Evolutionary conservation across 2,329 filamentous ascomycete genomes (phyloP).

Genomic region (Cordyceps militaris): DNA sequence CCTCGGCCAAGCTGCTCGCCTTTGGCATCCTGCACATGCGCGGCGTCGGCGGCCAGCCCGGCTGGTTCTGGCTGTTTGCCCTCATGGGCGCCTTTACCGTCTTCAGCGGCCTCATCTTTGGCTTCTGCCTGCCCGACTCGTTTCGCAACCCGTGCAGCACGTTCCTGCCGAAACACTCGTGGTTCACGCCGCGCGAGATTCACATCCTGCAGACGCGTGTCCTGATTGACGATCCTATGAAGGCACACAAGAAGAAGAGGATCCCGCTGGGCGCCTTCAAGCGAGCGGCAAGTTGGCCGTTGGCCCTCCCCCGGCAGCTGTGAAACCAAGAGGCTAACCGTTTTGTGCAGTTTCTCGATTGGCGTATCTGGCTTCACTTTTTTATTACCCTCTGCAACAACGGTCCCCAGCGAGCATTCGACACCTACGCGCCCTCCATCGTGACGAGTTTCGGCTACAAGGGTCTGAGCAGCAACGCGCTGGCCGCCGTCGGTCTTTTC

Average conservation of each 20-base stretch:
- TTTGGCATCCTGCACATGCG: slow-evolving; percentile 43
- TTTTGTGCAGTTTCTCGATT: slow-evolving; percentile 35
- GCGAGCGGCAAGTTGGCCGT: slow-evolving; percentile 28
- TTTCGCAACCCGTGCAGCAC: slow-evolving; percentile 36
- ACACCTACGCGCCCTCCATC: slow-evolving; percentile 48
- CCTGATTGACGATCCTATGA: slow-evolving; percentile 36
- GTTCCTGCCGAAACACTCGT: slow-evolving; percentile 28
- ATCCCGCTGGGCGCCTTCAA: slow-evolving; percentile 39
- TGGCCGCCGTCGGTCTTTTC: slow-evolving; percentile 48
- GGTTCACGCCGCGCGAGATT: slow-evolving; percentile 33
- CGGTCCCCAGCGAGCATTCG: slow-evolving; percentile 39
- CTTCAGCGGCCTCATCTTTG: slow-evolving; percentile 33
- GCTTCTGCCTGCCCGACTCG: slow-evolving; percentile 37
- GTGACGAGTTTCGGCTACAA: slow-evolving; percentile 46
- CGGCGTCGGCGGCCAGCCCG: slow-evolving; percentile 38
- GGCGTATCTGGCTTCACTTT: slow-evolving; percentile 46
- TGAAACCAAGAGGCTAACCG: neutral
- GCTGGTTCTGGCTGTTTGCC: slow-evolving; percentile 52
- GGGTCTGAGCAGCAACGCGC: slow-evolving; percentile 41
- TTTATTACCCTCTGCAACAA: slow-evolving; percentile 44
- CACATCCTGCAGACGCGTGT: slow-evolving; percentile 37
- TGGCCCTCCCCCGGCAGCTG: no score
- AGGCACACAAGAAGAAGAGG: slow-evolving; percentile 40
- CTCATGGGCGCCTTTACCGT: slow-evolving; percentile 47
- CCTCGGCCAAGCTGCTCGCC: slow-evolving; percentile 31